Base-by-base conservation (phyloP, 805 yeast species). In the Lipomyces lipofer region DNA sequence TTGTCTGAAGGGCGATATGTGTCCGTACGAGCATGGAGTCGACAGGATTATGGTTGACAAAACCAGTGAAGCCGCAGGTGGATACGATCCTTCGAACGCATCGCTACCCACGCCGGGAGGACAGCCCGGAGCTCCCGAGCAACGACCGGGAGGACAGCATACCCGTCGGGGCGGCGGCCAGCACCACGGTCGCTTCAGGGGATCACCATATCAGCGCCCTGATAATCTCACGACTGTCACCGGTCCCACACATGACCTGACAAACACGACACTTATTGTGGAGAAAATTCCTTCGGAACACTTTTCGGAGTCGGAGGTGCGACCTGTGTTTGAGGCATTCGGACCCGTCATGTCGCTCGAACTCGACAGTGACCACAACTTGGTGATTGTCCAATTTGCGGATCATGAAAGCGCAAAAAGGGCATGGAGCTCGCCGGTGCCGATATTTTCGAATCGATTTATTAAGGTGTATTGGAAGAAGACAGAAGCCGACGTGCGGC, bases 381-480 rank as follows among this genome's bases (percentile, higher is more conserved):
- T 67, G 13, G 79, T 77, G 2, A 75, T 70, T 54, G 46, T 78
- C n/a, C 75, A 71, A 45, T 78, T 67, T 55, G 64, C 56, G 6
- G 63, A 66, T 13, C 74, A 71, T 43, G 71, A 67, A 25, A 60
- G 67, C 55, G 81, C 82, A 2, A 65, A 63, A 8, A 67, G 60
- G 5, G 82, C 81, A 1, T 78, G 77, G 73, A 45, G 63, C 4
- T 68, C 71, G 27, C 78, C 80, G 0, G 69, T 65, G 2, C 76
- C 80, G 4, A 71, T 78, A 13, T 78, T 78, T 58, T 73, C 71
- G 49, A 78, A 78, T 67, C 72, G 82, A 48, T 77, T 77, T 56
- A 72, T 78, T 57, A 78, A 78, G 63, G 72, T 78, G 36, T 76
- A 65, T 63, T 78, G 76, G 75, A 70, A 71, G 22, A 59, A 56